A percentile compares a stretch with the other conserved stretches of the same genome.
Evolutionary conservation across 768 basidiomycete species (phyloP).

Genomic region (Termitomyces sp.): DNA sequence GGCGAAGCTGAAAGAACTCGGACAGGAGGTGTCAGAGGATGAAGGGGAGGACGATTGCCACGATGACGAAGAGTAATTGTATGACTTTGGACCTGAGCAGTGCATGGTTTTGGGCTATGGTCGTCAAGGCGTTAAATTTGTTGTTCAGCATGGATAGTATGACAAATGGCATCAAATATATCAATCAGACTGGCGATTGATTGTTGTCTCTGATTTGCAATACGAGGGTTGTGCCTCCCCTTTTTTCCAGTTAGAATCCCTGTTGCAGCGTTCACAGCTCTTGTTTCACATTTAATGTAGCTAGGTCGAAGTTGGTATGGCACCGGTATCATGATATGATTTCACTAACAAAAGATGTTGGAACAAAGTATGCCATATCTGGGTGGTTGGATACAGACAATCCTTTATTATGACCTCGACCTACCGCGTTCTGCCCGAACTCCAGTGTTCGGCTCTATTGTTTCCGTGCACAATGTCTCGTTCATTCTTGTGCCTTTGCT

Average conservation of each 20-base stretch:
- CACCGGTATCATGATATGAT: not conserved
- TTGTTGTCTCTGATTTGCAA: not conserved
- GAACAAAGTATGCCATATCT: not conserved
- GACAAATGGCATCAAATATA: not conserved
- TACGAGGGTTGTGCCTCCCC: not conserved
- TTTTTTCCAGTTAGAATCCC: not conserved
- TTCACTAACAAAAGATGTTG: not conserved
- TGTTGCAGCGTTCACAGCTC: not conserved
- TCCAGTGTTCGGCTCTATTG: not conserved
- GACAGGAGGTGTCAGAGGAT: constrained; percentile 89
- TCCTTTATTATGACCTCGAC: not conserved
- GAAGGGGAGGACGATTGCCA: constrained; percentile 70
- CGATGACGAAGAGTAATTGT: constrained; percentile 27
- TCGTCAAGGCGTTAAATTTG: not conserved
- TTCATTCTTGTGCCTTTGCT: not conserved
- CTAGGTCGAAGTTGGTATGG: not conserved
- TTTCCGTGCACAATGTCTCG: not conserved
- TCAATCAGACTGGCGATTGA: not conserved
- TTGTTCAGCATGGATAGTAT: not conserved
- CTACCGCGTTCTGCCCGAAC: not conserved
- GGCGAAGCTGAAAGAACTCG: constrained; percentile 61
- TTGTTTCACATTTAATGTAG: not conserved
- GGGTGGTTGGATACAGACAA: not conserved
- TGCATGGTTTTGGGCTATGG: not conserved
- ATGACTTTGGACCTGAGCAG: not conserved